These are phyloP conservation scores for Erodium texanum DNA, from an alignment of 441 rosid species.

Conservation along the genomic window DNA sequence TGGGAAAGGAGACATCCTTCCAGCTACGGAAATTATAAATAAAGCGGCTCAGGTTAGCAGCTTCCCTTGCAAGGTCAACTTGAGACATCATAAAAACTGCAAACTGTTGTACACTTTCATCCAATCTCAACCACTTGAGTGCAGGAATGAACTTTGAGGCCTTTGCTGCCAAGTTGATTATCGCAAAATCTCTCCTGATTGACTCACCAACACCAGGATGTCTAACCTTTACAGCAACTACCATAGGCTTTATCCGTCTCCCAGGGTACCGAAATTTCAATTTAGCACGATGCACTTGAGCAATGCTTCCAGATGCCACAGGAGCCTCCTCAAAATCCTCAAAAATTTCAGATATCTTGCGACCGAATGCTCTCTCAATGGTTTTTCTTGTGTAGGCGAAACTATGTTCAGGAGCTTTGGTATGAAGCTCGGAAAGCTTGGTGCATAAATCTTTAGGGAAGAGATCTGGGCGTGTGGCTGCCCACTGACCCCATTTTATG, in stretches of 20 bases:
- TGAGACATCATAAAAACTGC: conserved; percentile 98
- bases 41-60: conserved; percentile 93
- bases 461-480: conserved; percentile 98
- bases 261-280: conserved; percentile 83
- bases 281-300: conserved; percentile 95
- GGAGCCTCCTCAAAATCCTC: conserved; percentile 88
- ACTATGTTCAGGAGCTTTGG: conserved; percentile 85
- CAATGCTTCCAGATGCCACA: conserved; percentile 97
- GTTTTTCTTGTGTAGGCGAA: conserved; percentile 79
- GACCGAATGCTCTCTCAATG: conserved; percentile 89
- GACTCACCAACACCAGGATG: conserved; percentile 99
- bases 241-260: conserved; percentile 56
- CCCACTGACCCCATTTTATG: conserved; percentile 99
- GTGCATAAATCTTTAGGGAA: conserved; percentile 85
- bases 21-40: conserved; percentile 88
- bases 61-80: conserved; percentile 99
- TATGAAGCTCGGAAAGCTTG: conserved; percentile 90
- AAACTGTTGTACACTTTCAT: conserved; percentile 96
- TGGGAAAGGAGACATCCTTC: conserved; percentile 98
- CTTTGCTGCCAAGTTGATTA: conserved; percentile 75
- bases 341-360: conserved; percentile 79
- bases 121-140: conserved; percentile 89
- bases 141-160: conserved; percentile 66
- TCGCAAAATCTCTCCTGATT: conserved; percentile 85
- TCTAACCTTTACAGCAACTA: conserved; percentile 97